These are phyloP conservation scores for Proliferodiscus dingleyae DNA, from an alignment of 2,329 filamentous ascomycete species.

Conservation along the genomic window DNA sequence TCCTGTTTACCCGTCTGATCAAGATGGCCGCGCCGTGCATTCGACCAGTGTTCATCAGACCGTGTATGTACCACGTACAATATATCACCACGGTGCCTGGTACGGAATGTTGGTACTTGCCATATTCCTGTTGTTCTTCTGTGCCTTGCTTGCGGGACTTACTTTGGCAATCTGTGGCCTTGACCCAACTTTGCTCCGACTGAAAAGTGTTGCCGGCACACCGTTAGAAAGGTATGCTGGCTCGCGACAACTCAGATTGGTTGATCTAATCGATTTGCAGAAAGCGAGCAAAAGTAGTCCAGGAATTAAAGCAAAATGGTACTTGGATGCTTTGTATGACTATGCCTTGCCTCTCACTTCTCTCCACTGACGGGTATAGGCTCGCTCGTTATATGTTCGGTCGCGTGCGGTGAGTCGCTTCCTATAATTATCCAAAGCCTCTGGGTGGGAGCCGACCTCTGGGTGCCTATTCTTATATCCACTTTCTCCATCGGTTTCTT, in stretches of 20 bases:
- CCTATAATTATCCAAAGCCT: constrained; percentile 23
- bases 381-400: constrained; percentile 24
- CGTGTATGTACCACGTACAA: neutral
- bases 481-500: constrained; percentile 23
- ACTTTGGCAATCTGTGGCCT: constrained; percentile 25
- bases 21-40: too few relatives aligned
- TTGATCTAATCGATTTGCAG: constrained; percentile 8
- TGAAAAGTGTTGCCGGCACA: constrained; percentile 19
- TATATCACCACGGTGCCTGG: neutral
- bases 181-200: constrained; percentile 21
- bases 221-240: constrained; percentile 19
- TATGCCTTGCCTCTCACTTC: neutral
- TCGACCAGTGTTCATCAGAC: too few relatives aligned
- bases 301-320: constrained; percentile 17
- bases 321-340: constrained; percentile 28
- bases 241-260: neutral
- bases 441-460: constrained; percentile 12
- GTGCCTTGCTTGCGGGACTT: constrained; percentile 23
- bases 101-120: constrained; percentile 16
- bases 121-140: constrained; percentile 13
- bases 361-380: constrained; percentile 12
- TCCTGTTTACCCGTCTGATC: too few relatives aligned
- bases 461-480: constrained; percentile 23
- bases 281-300: constrained; percentile 17
- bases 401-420: constrained; percentile 23